Conservation (phyloP, 176 grass and related monocot genomes). For the Ampelocalamus luodianensis region DNA sequence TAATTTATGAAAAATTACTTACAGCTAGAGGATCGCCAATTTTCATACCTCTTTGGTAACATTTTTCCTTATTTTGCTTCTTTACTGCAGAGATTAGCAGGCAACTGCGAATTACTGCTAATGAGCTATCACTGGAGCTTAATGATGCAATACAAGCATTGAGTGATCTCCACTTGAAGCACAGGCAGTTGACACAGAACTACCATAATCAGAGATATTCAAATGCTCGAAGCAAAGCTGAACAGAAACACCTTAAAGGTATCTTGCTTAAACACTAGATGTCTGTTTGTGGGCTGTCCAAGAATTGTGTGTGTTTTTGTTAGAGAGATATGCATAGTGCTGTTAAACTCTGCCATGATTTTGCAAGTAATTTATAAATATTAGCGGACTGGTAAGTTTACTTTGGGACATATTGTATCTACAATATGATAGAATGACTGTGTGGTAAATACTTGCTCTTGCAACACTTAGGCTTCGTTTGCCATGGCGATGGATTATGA, state of each 20-base stretch:
- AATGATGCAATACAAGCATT: slow-evolving; percentile 51
- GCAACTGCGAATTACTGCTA: slow-evolving; percentile 38
- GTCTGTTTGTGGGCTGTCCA: neutral
- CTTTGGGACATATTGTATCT: neutral
- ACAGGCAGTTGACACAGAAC: slow-evolving; percentile 58
- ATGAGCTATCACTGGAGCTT: slow-evolving; percentile 53
- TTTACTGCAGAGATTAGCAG: slow-evolving; percentile 54
- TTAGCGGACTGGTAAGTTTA: neutral
- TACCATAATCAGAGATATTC: slow-evolving; percentile 62
- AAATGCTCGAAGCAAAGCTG: slow-evolving; percentile 58
- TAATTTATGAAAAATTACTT: slow-evolving; percentile 30
- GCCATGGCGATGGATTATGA: neutral
- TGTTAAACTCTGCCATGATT: neutral
- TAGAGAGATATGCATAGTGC: neutral
- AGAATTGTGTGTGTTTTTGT: neutral
- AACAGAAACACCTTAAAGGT: slow-evolving; percentile 82
- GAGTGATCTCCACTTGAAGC: slow-evolving; percentile 79
- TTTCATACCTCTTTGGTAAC: slow-evolving; percentile 11
- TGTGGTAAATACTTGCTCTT: neutral
- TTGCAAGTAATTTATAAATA: neutral
- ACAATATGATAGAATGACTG: neutral
- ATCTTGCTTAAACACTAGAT: slow-evolving; percentile 43
- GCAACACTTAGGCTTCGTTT: neutral
- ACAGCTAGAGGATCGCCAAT: neutral
- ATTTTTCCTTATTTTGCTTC: slow-evolving; percentile 36